Evolutionary conservation across 176 grass and related monocot genomes (phyloP).

Genomic region (Puccinellia tenuiflora): DNA sequence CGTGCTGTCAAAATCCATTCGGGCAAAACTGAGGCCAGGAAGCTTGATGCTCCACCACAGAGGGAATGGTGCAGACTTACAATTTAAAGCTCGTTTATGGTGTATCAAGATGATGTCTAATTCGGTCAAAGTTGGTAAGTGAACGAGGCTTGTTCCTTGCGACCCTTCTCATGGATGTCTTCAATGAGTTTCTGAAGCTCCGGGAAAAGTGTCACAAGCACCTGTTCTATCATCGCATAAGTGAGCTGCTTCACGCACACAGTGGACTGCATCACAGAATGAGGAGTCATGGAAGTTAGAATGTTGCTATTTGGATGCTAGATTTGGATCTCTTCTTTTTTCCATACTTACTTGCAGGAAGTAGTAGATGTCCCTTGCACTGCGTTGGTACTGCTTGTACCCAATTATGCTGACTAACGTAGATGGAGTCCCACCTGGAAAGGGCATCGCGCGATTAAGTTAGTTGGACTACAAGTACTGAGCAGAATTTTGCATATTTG

Average conservation of each 20-base stretch:
- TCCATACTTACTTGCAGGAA: constrained; percentile 74
- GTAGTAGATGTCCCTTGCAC: constrained; percentile 85
- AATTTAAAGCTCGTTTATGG: background rate
- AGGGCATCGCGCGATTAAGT: background rate
- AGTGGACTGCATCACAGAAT: constrained; percentile 66
- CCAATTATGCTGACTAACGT: constrained; percentile 96
- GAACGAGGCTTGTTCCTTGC: constrained; percentile 37
- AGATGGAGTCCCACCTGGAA: constrained; percentile 82
- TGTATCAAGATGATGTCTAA: background rate
- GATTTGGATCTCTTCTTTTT: background rate
- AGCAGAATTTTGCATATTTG: background rate
- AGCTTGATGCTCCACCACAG: background rate
- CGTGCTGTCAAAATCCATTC: background rate
- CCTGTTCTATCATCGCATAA: constrained; percentile 70
- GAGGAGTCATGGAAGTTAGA: background rate
- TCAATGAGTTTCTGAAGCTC: constrained; percentile 65
- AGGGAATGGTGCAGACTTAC: background rate
- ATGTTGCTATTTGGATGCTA: background rate
- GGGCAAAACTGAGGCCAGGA: background rate
- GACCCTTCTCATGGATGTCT: constrained; percentile 76
- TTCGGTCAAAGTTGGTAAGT: constrained; percentile 36
- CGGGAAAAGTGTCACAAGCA: constrained; percentile 70
- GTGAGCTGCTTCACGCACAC: constrained; percentile 90
- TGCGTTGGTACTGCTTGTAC: constrained; percentile 64
- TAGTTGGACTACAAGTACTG: background rate